phyloP scores from a whole-genome alignment of 1,284 basidiomycete species.

The Calocybe gambosa region DNA sequence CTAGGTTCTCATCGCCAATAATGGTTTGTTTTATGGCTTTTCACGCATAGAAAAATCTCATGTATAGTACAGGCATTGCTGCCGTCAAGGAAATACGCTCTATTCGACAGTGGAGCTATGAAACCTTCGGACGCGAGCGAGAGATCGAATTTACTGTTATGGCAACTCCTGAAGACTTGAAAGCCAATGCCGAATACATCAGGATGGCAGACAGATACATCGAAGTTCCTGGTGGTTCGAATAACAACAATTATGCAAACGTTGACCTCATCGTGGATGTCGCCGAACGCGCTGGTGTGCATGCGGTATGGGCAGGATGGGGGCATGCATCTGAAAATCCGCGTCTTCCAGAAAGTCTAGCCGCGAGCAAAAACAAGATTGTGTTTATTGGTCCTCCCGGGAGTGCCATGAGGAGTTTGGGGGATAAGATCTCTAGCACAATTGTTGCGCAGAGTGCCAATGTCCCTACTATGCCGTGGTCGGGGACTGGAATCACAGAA shows the following conservation, averaged over 20 bases:
- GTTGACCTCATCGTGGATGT: constrained; percentile 99
- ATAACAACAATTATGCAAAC: constrained; percentile 99
- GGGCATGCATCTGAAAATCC: constrained; percentile 99
- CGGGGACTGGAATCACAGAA: constrained; percentile 90
- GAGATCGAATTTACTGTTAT: constrained; percentile 99
- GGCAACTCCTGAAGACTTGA: constrained; percentile 98
- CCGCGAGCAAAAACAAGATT: constrained; percentile 91
- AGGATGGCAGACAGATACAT: constrained; percentile 99
- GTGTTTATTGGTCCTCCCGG: constrained; percentile 99
- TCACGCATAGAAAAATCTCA: constrained; percentile 6
- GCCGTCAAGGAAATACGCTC: constrained; percentile 99
- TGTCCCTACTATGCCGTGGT: constrained; percentile 99
- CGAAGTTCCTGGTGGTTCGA: constrained; percentile 96
- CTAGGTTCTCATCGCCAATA: constrained; percentile 94
- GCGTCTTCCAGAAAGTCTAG: constrained; percentile 91
- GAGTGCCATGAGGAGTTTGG: constrained; percentile 97
- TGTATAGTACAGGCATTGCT: constrained; percentile 70
- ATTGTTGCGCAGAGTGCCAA: constrained; percentile 97
- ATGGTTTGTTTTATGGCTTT: constrained; percentile 50
- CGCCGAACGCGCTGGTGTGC: constrained; percentile 94
- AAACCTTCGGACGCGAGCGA: constrained; percentile 95
- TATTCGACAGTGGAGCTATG: constrained; percentile 99
- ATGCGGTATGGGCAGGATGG: constrained; percentile 99
- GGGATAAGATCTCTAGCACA: constrained; percentile 99
- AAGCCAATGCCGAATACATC: constrained; percentile 99